Evolutionary conservation across 805 yeast species (phyloP), one percentile per base, ranked within the genome.

Genomic region (Candida maltosa): DNA sequence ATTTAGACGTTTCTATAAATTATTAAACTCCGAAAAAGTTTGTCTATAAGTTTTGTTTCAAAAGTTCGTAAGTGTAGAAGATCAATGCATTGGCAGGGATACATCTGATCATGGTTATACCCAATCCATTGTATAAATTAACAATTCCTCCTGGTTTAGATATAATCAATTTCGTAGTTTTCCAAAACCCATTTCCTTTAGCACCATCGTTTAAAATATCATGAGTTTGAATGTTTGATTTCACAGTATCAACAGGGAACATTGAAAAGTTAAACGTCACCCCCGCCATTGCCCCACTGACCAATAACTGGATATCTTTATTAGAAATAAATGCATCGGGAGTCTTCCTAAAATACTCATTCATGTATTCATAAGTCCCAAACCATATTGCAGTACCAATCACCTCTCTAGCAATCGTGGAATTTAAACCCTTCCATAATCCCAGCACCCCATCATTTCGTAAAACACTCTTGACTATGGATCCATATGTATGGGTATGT

Each of bases 381-480:
- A 89, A 89, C 97, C 97, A 89, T 2, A 91, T 80, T 4, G 95
- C 86, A 2, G 96, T 85, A 6, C 97, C 97, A 19, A 88, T 82
- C 25, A 86, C 73, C 54, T 89, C 97, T 48, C 97, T 73, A 2
- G 85, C 44, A 31, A 87, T 60, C 0, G 97, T 89, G 15, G 93
- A 80, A 1, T 79, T 65, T 46, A 88, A 88, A 2, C 97, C 97
- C 43, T 76, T 76, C 95, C 96, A 89, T 41, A 89, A 68, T 0
- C 96, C 96, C 7, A 46, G 28, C 0, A 86, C 5, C 0, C 97
- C 96, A 11, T 70, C 66, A 3, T 65, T 58, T 12, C 47, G 45
- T 14, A 76, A 48, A 0, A 84, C 68, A 4, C 62, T 55, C 25
- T 46, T 45, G 31, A 65, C 51, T 6, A 60, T 46, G 6, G 58